phyloP scores from a whole-genome alignment of 169 alveolate genomes.

The Eimeria necatrix region DNA sequence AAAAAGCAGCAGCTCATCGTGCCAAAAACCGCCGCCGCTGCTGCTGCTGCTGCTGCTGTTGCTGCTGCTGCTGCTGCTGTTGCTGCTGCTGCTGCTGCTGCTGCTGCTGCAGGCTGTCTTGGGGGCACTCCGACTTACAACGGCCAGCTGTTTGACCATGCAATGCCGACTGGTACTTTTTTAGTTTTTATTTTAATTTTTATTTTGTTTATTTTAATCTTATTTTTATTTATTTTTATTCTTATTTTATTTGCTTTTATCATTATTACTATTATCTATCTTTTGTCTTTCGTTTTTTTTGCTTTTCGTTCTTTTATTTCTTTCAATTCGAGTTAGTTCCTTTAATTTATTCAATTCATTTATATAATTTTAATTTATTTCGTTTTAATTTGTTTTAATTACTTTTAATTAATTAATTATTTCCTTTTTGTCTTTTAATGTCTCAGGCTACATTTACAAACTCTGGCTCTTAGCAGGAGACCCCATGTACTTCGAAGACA shows the following conservation, averaged over 20 bases:
- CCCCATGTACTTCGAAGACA: conserved; percentile 67
- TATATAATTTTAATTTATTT: no score
- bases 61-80: background rate
- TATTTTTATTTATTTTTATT: background rate
- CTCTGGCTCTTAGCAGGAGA: conserved; percentile 76
- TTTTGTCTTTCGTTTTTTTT: background rate
- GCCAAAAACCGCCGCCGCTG: no score
- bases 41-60: background rate
- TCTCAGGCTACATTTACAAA: conserved; percentile 63
- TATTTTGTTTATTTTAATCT: background rate
- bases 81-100: background rate
- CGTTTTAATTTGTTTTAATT: background rate
- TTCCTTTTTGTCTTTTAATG: background rate
- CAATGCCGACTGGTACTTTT: conserved; percentile 79
- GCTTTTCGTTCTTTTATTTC: no score
- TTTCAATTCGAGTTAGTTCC: no score
- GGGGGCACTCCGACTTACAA: conserved; percentile 72
- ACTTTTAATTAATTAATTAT: background rate
- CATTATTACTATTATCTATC: background rate
- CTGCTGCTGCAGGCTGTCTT: conserved; percentile 44
- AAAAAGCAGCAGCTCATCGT: no score
- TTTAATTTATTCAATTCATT: no score
- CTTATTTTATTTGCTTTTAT: background rate
- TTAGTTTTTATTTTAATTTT: background rate
- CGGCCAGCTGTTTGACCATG: conserved; percentile 80